Conservation (phyloP, 1,284 basidiomycete species). For the Heterobasidion occidentale region DNA sequence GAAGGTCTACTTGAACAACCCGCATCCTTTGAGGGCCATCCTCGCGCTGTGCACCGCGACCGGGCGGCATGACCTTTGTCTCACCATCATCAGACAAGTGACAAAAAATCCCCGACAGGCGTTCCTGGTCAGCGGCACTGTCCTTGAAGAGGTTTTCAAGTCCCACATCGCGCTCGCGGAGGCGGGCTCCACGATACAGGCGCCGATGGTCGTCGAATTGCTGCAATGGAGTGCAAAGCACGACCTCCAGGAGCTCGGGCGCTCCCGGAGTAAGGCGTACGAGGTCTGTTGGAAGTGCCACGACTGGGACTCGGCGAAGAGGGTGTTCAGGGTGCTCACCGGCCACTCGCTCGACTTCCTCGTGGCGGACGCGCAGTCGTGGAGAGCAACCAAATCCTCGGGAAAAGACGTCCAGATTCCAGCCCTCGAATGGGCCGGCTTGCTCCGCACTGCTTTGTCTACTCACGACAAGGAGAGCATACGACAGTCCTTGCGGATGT, state of each 20-base stretch:
- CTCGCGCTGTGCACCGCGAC: slow-evolving; percentile 48
- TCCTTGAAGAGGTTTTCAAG: slow-evolving; percentile 44
- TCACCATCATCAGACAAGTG: slow-evolving; percentile 51
- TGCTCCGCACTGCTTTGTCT: slow-evolving; percentile 46
- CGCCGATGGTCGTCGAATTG: slow-evolving; percentile 38
- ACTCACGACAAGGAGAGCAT: slow-evolving; percentile 38
- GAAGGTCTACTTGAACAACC: background rate
- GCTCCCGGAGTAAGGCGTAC: slow-evolving; percentile 47
- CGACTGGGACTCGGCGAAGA: slow-evolving; percentile 52
- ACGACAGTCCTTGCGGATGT: slow-evolving; percentile 51
- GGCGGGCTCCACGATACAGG: slow-evolving; percentile 20
- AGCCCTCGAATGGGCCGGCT: slow-evolving; percentile 32
- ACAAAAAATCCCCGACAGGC: slow-evolving; percentile 24
- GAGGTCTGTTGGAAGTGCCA: slow-evolving; percentile 49
- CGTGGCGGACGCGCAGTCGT: slow-evolving; percentile 24
- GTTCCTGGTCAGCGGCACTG: background rate
- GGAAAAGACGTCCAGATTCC: background rate
- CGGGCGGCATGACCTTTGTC: slow-evolving; percentile 35
- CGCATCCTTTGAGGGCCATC: slow-evolving; percentile 26
- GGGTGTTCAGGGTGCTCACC: slow-evolving; percentile 59
- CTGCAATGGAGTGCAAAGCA: slow-evolving; percentile 59
- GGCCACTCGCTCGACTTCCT: slow-evolving; percentile 41
- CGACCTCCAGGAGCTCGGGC: slow-evolving; percentile 38
- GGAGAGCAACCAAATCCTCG: too few relatives aligned
- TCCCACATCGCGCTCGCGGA: slow-evolving; percentile 39